Percentiles rank a stretch among this genome's conserved stretches.
phyloP scores from a whole-genome alignment of 208 protist species.

The Trichomonas gallinae region DNA sequence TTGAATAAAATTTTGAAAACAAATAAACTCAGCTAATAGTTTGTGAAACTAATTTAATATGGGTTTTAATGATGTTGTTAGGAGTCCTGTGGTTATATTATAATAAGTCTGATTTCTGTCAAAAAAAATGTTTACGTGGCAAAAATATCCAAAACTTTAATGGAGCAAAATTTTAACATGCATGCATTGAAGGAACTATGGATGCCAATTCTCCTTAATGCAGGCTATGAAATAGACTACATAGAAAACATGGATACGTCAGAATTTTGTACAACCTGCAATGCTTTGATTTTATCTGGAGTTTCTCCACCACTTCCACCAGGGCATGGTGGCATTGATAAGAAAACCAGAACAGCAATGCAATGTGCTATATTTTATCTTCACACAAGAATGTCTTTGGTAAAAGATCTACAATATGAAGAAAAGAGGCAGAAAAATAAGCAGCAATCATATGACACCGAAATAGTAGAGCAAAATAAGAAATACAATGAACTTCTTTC shows the following conservation, averaged over 20 bases:
- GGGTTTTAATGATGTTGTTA: no score
- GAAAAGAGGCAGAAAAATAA: neutral
- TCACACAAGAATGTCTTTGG: neutral
- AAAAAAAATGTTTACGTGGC: no score
- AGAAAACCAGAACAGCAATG: neutral
- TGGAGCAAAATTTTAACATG: neutral
- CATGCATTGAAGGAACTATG: neutral
- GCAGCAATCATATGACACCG: neutral
- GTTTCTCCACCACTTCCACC: neutral
- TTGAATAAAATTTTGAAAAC: no score
- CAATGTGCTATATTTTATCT: neutral
- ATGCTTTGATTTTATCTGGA: neutral
- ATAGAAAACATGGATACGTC: neutral
- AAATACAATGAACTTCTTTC: neutral
- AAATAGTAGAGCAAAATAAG: neutral
- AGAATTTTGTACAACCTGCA: neutral
- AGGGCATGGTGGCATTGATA: neutral
- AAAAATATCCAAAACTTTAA: no score
- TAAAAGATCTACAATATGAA: neutral
- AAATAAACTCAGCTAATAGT: no score
- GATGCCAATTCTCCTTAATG: neutral
- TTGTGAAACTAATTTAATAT: no score
- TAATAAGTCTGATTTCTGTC: no score
- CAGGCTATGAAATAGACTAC: neutral
- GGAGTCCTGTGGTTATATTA: no score